Conservation (phyloP, 139 green algal species). For the Yamagishiella unicocca region DNA sequence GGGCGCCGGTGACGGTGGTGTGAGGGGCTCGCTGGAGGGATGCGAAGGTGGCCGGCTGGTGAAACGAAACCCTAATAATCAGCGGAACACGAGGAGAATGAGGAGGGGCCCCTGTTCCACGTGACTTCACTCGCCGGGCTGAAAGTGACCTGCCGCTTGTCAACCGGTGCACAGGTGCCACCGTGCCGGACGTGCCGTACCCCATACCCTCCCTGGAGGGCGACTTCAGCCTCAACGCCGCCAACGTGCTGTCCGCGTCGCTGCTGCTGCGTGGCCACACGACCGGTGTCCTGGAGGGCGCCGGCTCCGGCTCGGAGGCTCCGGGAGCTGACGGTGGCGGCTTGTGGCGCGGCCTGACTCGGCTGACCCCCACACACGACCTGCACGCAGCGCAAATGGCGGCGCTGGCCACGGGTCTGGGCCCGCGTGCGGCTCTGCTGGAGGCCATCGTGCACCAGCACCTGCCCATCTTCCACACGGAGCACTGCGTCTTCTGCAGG, state of each 20-base stretch:
- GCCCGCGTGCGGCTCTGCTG: constrained; percentile 44
- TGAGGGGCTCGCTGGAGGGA: too few relatives aligned
- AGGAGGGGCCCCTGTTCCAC: background rate
- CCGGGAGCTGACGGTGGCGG: background rate
- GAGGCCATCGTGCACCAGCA: constrained; percentile 88
- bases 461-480: constrained; percentile 92
- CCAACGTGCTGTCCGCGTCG: constrained; percentile 78
- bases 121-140: background rate
- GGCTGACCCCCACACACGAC: constrained; percentile 80
- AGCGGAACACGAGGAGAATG: too few relatives aligned
- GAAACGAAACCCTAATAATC: too few relatives aligned
- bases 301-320: background rate
- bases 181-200: constrained; percentile 11
- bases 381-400: constrained; percentile 80
- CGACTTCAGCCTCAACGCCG: constrained; percentile 90
- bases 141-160: too few relatives aligned
- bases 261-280: constrained; percentile 65
- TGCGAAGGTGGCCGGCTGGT: too few relatives aligned
- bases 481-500: constrained; percentile 90
- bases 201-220: constrained; percentile 70
- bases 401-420: constrained; percentile 41
- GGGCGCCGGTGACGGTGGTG: too few relatives aligned
- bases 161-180: too few relatives aligned
- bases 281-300: too few relatives aligned
- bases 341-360: constrained; percentile 14